Base-by-base conservation (phyloP, 2,329 filamentous ascomycete species). In the Cordyceps javanica region DNA sequence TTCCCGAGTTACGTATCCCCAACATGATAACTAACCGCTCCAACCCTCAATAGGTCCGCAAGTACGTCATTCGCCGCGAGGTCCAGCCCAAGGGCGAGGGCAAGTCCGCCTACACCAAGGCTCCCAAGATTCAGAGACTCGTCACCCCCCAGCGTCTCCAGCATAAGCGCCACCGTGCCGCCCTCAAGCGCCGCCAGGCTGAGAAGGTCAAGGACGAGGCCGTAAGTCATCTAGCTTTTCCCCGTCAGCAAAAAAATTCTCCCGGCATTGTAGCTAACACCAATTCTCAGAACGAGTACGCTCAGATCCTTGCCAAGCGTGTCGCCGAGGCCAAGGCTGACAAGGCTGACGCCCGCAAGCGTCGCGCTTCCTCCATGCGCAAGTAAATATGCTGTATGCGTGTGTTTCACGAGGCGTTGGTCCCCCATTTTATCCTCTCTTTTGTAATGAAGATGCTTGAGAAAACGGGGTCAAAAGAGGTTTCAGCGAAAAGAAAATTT, bases 11-110 rank as follows among this genome's bases (percentile, higher is more conserved):
- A n/a, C 25, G 25, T 56, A 25, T 49, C 11, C 23, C 36, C 25
- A 42, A 39, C 25, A 30, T 49, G 34, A 32, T 30, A 10, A 49
- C 54, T 56, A 49, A 57, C 32, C 36, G 3, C 36, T 19, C 36
- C 19, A 23, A 11, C 21, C 16, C 19, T 39, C 69, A 70, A 69
- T 82, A 93, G 89, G 89, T 94, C 81, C 93, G 94, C 85, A 97
- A 97, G 85, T 99, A 96, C 83, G 94, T 99, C 79, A 97, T 99
- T 74, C 94, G 94, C 77, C 94, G 94, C 78, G 94, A 97, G 79
- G 87, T 99, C 73, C 87, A 91, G 82, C 90, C 91, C 76, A 96
- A 96, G 89, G 89, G 88, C 75, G 94, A 97, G 85, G 93, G 91
- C 81, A 95, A 94, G 83, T 89, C 90, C 82, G 81, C 92, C 71